Base-by-base conservation (phyloP, 352 stramenopile genomes). In the Phytopythium chamaehyphon region DNA sequence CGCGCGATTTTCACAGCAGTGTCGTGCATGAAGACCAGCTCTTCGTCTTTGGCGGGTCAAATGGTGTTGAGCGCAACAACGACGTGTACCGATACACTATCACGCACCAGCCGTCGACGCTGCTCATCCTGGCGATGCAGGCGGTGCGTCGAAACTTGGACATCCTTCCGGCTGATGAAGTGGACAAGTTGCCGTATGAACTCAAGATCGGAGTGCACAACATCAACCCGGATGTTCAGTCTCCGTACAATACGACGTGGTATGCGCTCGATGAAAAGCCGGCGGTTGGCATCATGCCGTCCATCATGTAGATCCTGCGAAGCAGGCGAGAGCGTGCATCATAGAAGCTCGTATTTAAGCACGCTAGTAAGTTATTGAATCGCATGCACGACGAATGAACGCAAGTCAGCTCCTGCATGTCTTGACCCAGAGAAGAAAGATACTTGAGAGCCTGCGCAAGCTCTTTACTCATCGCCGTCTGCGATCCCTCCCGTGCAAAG, bases 1-100 rank as follows among this genome's bases (percentile, higher is more conserved):
- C 83, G 43, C 74, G 83, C 42, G 83, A 93, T 52, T 93, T 93
- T 57, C 83, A 93, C 68, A 88, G 79, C 6, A 82, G 71, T 8
- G 68, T 90, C 36, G 76, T 88, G 61, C 69, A 89, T 56, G 64
- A 90, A 26, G 66, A 85, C 40, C 69, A 81, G 44, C 85, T 93
- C 48, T 93, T 88, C 54, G 71, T 93, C 16, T 93, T 93, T 33
- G 83, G 83, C 39, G 83, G 83, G 22, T 93, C 83, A 6, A 93
- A 93, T 37, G 83, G 83, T n/a, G 68, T 84, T 19, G 78, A 93
- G 65, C 65, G 82, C 21, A 93, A 88, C 63, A 93, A 89, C 28
- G 79, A 93, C 42, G 73, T 93, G 22, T 85, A 81, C 58, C 82
- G 79, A 24, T 89, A 76, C 58, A 76, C 69, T 9, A 63, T 82